These are phyloP conservation scores for Exsudoporus frostii DNA, from an alignment of 768 basidiomycete species.

Conservation along the genomic window DNA sequence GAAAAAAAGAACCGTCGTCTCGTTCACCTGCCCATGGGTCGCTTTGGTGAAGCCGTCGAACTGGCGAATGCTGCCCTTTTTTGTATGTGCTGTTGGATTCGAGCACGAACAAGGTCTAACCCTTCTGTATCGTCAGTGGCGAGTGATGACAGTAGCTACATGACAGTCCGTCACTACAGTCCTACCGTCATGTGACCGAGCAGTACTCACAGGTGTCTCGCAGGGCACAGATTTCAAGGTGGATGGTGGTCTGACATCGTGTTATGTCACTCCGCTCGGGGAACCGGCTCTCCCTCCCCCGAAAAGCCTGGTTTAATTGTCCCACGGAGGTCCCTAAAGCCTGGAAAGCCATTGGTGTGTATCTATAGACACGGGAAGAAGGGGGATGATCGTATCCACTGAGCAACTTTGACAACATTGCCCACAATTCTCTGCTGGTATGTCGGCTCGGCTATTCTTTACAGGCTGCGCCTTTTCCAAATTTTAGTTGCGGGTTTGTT, in stretches of 20 bases:
- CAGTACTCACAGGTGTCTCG: slow-evolving; percentile 5
- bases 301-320: slow-evolving; percentile 47
- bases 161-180: slow-evolving; percentile 62
- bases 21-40: slow-evolving; percentile 92
- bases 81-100: slow-evolving; percentile 53
- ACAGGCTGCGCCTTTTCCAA: not conserved
- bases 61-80: slow-evolving; percentile 91
- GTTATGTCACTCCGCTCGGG: slow-evolving; percentile 89
- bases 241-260: slow-evolving; percentile 89
- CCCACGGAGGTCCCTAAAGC: too few species aligned
- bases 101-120: slow-evolving; percentile 5
- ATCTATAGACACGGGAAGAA: not conserved
- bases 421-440: not conserved
- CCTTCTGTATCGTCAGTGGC: slow-evolving; percentile 52
- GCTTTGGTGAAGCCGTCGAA: slow-evolving; percentile 97
- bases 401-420: not conserved
- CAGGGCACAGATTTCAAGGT: slow-evolving; percentile 93
- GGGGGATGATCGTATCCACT: not conserved
- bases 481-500: not conserved
- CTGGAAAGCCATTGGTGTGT: not conserved
- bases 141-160: slow-evolving; percentile 93
- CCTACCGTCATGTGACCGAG: not conserved
- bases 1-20: slow-evolving; percentile 92
- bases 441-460: not conserved
- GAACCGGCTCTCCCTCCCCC: slow-evolving; percentile 74